Conservation (phyloP, 768 basidiomycete species). For the Lactarius psammicola region DNA sequence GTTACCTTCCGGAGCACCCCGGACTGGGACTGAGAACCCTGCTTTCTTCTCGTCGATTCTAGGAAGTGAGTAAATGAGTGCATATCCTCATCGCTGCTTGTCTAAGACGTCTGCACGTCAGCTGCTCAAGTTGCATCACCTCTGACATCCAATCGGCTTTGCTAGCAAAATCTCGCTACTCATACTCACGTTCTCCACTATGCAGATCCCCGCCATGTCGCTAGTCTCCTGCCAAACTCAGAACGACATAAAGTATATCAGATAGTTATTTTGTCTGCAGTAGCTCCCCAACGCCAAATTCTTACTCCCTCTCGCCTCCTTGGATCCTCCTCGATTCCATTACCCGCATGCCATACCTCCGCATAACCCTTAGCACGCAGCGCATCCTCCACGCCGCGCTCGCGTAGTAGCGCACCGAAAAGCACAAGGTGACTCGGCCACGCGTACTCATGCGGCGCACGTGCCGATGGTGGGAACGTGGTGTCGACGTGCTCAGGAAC, state of each 20-base stretch:
- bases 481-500: slow-evolving; percentile 64
- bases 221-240: background rate
- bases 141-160: no score
- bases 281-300: slow-evolving; percentile 50
- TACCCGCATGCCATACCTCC: slow-evolving; percentile 62
- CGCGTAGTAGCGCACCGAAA: slow-evolving; percentile 73
- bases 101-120: no score
- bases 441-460: slow-evolving; percentile 57
- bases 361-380: slow-evolving; percentile 58
- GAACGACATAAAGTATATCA: background rate
- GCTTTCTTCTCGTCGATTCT: no score
- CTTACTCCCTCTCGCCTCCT: slow-evolving; percentile 64
- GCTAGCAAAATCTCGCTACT: no score
- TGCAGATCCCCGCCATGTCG: no score
- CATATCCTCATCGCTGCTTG: no score
- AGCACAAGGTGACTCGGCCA: slow-evolving; percentile 84
- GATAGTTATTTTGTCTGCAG: background rate
- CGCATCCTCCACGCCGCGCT: slow-evolving; percentile 46
- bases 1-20: no score
- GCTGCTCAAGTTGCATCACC: no score
- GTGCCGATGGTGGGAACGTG: slow-evolving; percentile 57
- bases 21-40: no score
- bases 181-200: no score
- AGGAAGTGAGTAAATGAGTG: no score
- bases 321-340: slow-evolving; percentile 74